Evolutionary conservation across 768 basidiomycete species (phyloP).

Genomic region (Mycena kentingensis): DNA sequence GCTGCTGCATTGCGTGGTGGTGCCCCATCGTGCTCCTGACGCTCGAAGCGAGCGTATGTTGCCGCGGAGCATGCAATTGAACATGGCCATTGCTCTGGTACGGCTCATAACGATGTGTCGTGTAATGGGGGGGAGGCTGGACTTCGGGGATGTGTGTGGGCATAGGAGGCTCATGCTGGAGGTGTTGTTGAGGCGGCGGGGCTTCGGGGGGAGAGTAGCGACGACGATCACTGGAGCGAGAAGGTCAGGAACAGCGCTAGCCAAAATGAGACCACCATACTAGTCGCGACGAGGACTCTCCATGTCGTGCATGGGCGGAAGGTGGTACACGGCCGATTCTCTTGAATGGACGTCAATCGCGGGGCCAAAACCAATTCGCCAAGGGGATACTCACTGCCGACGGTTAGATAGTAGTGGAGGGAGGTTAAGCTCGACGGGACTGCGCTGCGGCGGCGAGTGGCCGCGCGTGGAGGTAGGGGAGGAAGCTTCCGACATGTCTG

Average conservation of each 20-base stretch:
- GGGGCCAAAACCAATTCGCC: not conserved
- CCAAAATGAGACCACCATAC: not conserved
- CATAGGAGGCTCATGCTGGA: too few species aligned
- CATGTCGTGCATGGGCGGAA: not conserved
- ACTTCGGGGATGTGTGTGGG: too few species aligned
- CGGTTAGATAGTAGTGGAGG: conserved; percentile 45
- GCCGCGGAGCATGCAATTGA: conserved; percentile 23
- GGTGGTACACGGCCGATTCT: conserved; percentile 5
- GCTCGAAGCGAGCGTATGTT: conserved; percentile 40
- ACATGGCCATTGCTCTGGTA: conserved; percentile 44
- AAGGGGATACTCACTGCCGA: conserved; percentile 36
- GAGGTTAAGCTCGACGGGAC: conserved; percentile 39
- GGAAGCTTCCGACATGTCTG: conserved; percentile 69
- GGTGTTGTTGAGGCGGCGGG: conserved; percentile 56
- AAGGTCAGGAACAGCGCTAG: not conserved
- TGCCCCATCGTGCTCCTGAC: conserved; percentile 54
- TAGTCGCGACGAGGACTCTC: not conserved
- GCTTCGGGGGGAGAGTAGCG: conserved; percentile 50
- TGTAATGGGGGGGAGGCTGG: too few species aligned
- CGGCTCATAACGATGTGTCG: conserved; percentile 48
- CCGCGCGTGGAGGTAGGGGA: conserved; percentile 68
- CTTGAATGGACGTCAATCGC: not conserved
- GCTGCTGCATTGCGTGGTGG: conserved; percentile 35
- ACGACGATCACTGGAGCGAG: conserved; percentile 38
- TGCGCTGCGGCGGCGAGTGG: conserved; percentile 60